Conservation (phyloP, 2,329 filamentous ascomycete species). For the Cephalotrichum gorgonifer region DNA sequence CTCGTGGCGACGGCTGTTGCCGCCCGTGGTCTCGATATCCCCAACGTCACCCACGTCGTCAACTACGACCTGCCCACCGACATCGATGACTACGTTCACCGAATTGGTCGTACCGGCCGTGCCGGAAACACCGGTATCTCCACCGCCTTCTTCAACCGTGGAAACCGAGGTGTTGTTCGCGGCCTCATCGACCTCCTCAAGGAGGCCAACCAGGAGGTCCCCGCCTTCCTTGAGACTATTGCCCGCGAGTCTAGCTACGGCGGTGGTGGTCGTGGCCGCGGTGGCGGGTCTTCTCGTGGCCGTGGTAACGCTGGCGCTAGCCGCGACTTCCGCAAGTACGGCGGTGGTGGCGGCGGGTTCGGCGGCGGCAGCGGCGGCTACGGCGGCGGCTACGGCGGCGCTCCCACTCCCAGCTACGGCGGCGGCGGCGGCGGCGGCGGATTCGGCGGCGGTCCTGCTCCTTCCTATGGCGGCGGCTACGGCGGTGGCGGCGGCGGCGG, state of each 20-base stretch:
- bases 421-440: conserved; percentile 34
- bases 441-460: conserved; percentile 20
- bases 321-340: conserved; percentile 83
- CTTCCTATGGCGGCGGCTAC: conserved; percentile 23
- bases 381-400: conserved; percentile 26
- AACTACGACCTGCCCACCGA: conserved; percentile 99
- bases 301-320: conserved; percentile 56
- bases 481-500: conserved; percentile 32
- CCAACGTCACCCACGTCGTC: conserved; percentile 93
- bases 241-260: conserved; percentile 87
- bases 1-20: conserved; percentile 95
- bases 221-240: conserved; percentile 90
- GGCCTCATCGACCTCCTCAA: conserved; percentile 96
- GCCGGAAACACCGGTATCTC: conserved; percentile 97
- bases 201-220: conserved; percentile 96
- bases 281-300: conserved; percentile 58
- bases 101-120: conserved; percentile 99
- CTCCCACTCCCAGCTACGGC: conserved; percentile 20
- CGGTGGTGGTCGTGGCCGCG: conserved; percentile 52
- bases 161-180: conserved; percentile 94
- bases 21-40: conserved; percentile 83
- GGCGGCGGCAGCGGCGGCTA: conserved; percentile 28
- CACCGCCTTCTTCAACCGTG: conserved; percentile 99
- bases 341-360: conserved; percentile 41
- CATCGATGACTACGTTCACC: conserved; percentile 97